Percentiles rank a stretch among this genome's conserved stretches.
phyloP scores from a whole-genome alignment of 306 rosid genomes.

The Alnus glutinosa region DNA sequence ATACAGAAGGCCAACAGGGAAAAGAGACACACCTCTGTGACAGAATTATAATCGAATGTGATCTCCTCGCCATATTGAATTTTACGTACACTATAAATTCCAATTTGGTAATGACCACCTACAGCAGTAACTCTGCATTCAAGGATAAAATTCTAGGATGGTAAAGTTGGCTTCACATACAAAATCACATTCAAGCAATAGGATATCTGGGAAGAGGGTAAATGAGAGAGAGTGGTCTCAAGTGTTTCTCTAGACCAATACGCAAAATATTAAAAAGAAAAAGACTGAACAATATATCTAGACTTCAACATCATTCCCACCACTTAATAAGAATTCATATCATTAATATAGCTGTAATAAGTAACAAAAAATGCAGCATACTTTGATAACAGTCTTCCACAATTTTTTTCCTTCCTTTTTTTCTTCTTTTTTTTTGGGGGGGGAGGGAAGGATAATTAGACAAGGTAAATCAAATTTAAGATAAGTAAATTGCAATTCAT shows the following conservation, averaged over 20 bases:
- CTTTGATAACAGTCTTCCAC: neutral
- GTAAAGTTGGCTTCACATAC: neutral
- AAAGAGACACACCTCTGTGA: conserved; percentile 83
- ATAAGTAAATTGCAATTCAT: neutral
- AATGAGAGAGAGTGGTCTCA: neutral
- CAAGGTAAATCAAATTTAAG: neutral
- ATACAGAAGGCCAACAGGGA: conserved; percentile 11
- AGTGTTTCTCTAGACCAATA: neutral
- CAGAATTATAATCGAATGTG: conserved; percentile 96
- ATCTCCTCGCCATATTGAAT: conserved; percentile 93
- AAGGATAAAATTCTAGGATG: neutral
- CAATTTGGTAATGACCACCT: conserved; percentile 94
- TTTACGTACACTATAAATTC: conserved; percentile 81
- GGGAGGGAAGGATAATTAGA: neutral
- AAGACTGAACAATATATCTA: neutral
- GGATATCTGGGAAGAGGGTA: neutral
- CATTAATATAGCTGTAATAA: too few species aligned
- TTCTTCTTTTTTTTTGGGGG: too few species aligned
- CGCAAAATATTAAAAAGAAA: neutral
- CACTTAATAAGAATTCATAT: neutral
- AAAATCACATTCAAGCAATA: neutral
- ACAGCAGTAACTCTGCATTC: conserved; percentile 91
- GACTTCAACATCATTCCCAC: neutral
- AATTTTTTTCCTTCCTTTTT: too few species aligned
- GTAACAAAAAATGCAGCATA: too few species aligned